These are phyloP conservation scores for Jatropha curcas DNA, from an alignment of 345 rosid species.

Conservation along the genomic window DNA sequence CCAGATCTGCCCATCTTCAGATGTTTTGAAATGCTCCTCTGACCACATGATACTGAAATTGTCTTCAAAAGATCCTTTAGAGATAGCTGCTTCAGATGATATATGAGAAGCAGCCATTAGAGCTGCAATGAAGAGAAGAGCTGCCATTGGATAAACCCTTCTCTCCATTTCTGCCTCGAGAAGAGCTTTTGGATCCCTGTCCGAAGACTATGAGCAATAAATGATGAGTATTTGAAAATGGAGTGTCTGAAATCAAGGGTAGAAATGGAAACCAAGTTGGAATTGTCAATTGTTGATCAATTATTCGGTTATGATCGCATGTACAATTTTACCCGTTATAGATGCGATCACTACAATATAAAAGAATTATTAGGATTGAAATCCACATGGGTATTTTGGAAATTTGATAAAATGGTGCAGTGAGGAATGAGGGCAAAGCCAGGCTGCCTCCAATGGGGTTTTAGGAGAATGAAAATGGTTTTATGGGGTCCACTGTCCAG, in stretches of 20 bases:
- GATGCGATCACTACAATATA: background rate
- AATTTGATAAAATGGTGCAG: slow-evolving; percentile 18
- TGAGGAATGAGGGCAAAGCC: slow-evolving; percentile 33
- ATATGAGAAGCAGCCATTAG: slow-evolving; percentile 31
- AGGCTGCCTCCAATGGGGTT: slow-evolving; percentile 55
- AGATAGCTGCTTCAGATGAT: slow-evolving; percentile 31
- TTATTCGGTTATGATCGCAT: slow-evolving; percentile 5
- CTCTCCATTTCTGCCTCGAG: slow-evolving; percentile 30
- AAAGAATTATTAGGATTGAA: background rate
- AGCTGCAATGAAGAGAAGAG: slow-evolving; percentile 36
- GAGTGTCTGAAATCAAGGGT: slow-evolving; percentile 13
- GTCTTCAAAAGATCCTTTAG: slow-evolving; percentile 69
- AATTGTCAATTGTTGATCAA: background rate
- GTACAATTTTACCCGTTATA: slow-evolving; percentile 3
- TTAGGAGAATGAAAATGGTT: slow-evolving; percentile 14
- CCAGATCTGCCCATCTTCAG: slow-evolving; percentile 98
- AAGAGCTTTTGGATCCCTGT: slow-evolving; percentile 20
- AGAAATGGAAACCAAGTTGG: slow-evolving; percentile 24
- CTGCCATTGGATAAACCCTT: slow-evolving; percentile 38
- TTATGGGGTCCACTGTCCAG: slow-evolving; percentile 33
- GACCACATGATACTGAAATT: slow-evolving; percentile 95
- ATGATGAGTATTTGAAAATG: slow-evolving; percentile 23
- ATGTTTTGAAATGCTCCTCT: slow-evolving; percentile 84
- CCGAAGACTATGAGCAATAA: slow-evolving; percentile 20
- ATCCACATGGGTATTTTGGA: slow-evolving; percentile 35